Evolutionary conservation across 2,329 filamentous ascomycete species (phyloP).

Genomic region (Rutstroemia sp.): DNA sequence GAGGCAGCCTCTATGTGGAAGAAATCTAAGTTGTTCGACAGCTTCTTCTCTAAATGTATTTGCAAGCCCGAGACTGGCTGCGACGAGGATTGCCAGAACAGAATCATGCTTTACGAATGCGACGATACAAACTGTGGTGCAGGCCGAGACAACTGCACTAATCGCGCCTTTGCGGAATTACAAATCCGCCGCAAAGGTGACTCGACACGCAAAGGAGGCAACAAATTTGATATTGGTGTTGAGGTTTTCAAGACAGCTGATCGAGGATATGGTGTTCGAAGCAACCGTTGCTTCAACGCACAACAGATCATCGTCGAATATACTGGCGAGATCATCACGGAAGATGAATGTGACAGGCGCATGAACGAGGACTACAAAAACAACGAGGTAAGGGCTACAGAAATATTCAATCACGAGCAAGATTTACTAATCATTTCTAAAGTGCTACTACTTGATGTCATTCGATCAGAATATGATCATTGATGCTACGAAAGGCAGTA

Average conservation of each 20-base stretch:
- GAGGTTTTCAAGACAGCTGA: conserved; percentile 89
- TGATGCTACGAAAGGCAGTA: conserved; percentile 90
- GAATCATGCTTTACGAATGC: conserved; percentile 96
- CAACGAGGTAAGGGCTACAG: conserved; percentile 61
- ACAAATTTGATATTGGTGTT: conserved; percentile 85
- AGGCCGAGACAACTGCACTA: conserved; percentile 66
- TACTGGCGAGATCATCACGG: conserved; percentile 93
- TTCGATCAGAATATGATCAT: conserved; percentile 99
- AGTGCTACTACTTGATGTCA: conserved; percentile 98
- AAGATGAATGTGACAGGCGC: conserved; percentile 83
- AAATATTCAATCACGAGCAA: conserved; percentile 5
- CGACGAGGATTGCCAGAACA: conserved; percentile 84
- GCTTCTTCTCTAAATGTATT: conserved; percentile 70
- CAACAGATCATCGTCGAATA: conserved; percentile 98
- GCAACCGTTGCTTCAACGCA: conserved; percentile 77
- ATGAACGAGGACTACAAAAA: conserved; percentile 94
- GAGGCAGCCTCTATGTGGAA: conserved; percentile 77
- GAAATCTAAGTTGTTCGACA: conserved; percentile 65
- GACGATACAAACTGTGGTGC: conserved; percentile 83
- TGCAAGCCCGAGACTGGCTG: conserved; percentile 75
- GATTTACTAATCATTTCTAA: conserved; percentile 13
- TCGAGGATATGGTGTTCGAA: conserved; percentile 85
- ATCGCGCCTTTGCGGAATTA: conserved; percentile 80
- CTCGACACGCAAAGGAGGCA: conserved; percentile 44
- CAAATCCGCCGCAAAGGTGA: conserved; percentile 56